Evolutionary conservation across 2,329 filamentous ascomycete genomes (phyloP).

Genomic region (Aspergillus sp.): DNA sequence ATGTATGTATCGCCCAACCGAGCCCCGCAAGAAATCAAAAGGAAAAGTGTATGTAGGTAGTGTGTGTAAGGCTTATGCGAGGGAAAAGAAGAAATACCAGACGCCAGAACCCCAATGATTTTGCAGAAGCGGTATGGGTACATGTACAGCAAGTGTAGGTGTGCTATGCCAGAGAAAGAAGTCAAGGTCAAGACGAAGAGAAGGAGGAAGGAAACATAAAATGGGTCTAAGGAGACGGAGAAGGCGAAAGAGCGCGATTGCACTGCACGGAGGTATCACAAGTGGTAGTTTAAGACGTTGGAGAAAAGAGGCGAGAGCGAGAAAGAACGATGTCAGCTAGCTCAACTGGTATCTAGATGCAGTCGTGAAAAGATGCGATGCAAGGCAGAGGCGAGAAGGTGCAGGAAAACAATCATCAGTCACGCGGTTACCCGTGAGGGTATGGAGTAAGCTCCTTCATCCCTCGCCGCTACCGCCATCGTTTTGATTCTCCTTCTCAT

Average conservation of each 20-base stretch:
- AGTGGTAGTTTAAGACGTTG: neutral
- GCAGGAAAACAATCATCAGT: neutral
- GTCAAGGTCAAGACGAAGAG: neutral
- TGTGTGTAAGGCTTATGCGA: neutral
- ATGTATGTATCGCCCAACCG: neutral
- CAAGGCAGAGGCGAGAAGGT: neutral
- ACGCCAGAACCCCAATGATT: neutral
- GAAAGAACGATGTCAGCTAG: slow-evolving; percentile 23
- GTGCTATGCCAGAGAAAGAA: neutral
- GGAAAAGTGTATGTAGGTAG: neutral
- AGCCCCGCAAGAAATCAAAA: neutral
- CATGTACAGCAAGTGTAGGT: neutral
- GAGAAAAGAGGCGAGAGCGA: slow-evolving; percentile 10
- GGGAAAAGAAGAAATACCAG: neutral
- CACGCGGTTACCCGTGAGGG: neutral
- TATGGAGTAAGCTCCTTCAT: slow-evolving; percentile 18
- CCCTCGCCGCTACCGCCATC: slow-evolving; percentile 29
- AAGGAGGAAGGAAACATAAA: neutral
- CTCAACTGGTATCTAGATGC: slow-evolving; percentile 34
- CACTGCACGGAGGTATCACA: neutral
- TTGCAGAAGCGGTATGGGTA: neutral
- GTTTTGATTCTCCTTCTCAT: slow-evolving; percentile 36
- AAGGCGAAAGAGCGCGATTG: neutral
- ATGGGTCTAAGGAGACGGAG: neutral
- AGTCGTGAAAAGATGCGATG: slow-evolving; percentile 25